Evolutionary conservation across 2,329 filamentous ascomycete species (phyloP).

Genomic region (Colletotrichum costaricense): DNA sequence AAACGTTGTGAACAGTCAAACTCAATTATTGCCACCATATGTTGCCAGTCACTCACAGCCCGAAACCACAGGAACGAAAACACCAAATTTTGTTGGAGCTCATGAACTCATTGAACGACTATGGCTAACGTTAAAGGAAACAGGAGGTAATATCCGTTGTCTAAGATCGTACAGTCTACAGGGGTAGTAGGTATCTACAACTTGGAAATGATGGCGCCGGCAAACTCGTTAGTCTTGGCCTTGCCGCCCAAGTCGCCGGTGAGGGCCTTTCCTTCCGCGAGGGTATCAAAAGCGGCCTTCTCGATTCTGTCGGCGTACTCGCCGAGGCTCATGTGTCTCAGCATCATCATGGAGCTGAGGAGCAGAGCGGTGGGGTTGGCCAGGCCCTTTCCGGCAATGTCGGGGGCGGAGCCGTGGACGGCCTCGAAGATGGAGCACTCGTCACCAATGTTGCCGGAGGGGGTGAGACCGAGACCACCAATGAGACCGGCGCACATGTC

Average conservation of each 20-base stretch:
- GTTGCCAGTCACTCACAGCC: neutral
- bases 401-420: slow-evolving; percentile 95
- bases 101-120: slow-evolving; percentile 36
- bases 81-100: slow-evolving; percentile 4
- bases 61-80: slow-evolving; percentile 6
- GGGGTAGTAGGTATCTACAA: slow-evolving; percentile 56
- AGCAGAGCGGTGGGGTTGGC: slow-evolving; percentile 98
- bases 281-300: slow-evolving; percentile 92
- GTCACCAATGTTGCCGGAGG: slow-evolving; percentile 98
- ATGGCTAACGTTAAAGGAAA: slow-evolving; percentile 35
- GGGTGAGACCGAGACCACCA: slow-evolving; percentile 95
- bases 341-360: slow-evolving; percentile 98
- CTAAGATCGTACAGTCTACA: slow-evolving; percentile 37
- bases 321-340: slow-evolving; percentile 95
- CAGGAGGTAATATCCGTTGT: slow-evolving; percentile 25
- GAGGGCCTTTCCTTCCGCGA: slow-evolving; percentile 95
- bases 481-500: slow-evolving; percentile 99
- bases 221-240: slow-evolving; percentile 95
- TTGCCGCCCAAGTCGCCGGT: slow-evolving; percentile 97
- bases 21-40: neutral
- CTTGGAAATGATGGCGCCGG: slow-evolving; percentile 85
- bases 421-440: slow-evolving; percentile 99
- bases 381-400: slow-evolving; percentile 95
- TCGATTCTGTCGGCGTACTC: slow-evolving; percentile 90
- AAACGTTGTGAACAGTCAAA: neutral